These are phyloP conservation scores for Gypsophila paniculata DNA, from an alignment of 179 eudicot genomes.

Conservation along the genomic window DNA sequence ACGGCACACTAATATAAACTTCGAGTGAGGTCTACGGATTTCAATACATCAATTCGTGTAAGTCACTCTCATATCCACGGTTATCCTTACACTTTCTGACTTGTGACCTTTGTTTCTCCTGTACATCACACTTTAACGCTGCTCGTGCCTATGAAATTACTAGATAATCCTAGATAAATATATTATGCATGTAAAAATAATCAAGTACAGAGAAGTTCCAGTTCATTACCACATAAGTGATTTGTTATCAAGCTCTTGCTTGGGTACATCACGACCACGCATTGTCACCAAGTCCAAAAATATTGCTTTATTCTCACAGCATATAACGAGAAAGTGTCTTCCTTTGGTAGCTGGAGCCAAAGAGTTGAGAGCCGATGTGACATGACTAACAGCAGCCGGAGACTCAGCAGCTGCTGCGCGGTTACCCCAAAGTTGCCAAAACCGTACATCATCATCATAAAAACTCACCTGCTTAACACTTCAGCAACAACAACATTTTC, in stretches of 20 bases:
- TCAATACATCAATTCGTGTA: too few species aligned
- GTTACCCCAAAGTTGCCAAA: conserved; percentile 80
- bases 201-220: not conserved
- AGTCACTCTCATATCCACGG: not conserved
- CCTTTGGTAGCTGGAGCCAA: conserved; percentile 89
- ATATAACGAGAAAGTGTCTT: conserved; percentile 89
- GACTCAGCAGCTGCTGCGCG: conserved; percentile 93
- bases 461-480: conserved; percentile 97
- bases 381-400: conserved; percentile 70
- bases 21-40: too few species aligned
- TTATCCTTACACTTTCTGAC: not conserved
- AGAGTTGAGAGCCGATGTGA: conserved; percentile 57
- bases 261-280: conserved; percentile 98
- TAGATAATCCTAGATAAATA: not conserved
- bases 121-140: not conserved
- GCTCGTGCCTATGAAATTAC: too few species aligned
- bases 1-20: not conserved
- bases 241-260: conserved; percentile 85
- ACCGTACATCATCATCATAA: conserved; percentile 90
- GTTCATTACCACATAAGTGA: conserved; percentile 79
- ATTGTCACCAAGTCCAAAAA: conserved; percentile 96
- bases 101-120: not conserved
- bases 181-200: not conserved
- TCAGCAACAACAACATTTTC: conserved; percentile 26
- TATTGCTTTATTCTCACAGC: conserved; percentile 91